Base-by-base conservation (phyloP, 805 yeast species). In the Zygoascus ofunaensis region DNA sequence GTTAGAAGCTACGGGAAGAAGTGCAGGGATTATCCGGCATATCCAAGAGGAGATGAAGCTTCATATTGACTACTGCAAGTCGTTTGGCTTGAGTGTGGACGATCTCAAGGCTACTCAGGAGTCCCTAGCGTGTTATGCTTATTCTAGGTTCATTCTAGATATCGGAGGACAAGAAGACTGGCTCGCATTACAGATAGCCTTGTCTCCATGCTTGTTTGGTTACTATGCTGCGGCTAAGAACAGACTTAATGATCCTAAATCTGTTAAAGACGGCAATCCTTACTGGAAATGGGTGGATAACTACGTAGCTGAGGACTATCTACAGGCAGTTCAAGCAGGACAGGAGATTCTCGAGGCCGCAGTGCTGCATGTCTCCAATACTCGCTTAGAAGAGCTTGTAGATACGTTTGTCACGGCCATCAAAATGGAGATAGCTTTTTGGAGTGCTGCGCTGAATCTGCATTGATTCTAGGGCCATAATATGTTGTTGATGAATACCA, bases 191-290 rank as follows among this genome's bases (percentile, higher is more conserved):
- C 76, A 77, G 46, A 72, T 80, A 5, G 84, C 90, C 0, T 60
- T 82, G 43, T 74, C 86, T 5, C 92, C 94, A 1, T 84, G 94
- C 59, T 61, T 82, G 40, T 72, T 79, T 57, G 94, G 94, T 1
- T 82, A 82, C 57, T 69, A 73, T 39, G 87, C 87, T 1, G 74
- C 76, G 19, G 64, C 66, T 4, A 57, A 67, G 3, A 58, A 64
- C 3, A 61, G 65, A 8, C 53, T 58, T 3, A 59, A 58, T 5
- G 64, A 60, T 21, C 53, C 55, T 1, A 39, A 41, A 17, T 41
- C 58, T 18, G 47, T 48, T 8, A 32, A 34, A 32, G 47, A 45
- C 1, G 56, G 55, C 20, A 60, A 62, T 48, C 53, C 50, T 51
- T 46, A 61, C 46, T 55, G 55, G 47, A 41, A 69, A 7, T 84